Base-by-base conservation (phyloP, 2,329 filamentous ascomycete species). In the Xylaria sp. region DNA sequence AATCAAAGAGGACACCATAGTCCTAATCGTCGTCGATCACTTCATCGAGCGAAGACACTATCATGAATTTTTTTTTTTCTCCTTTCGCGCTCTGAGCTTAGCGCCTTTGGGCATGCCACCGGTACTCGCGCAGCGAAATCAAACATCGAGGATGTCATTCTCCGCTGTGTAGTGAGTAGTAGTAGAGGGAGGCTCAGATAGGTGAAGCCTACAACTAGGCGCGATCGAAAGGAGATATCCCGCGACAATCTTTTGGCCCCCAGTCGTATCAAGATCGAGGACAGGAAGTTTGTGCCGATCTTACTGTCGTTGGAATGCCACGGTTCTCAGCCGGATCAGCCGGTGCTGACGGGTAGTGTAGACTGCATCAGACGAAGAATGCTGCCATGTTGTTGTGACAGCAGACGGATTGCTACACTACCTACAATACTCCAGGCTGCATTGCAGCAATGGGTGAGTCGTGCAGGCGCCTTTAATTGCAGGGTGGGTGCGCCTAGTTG, bases 301-400 rank as follows among this genome's bases (percentile, higher is more conserved):
- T 38, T 25, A 40, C 40, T 17, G 25, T 38, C 51, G n/a, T 57
- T 38, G 3, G 17, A 33, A 57, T 42, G 19, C 38, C 23, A 50
- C 43, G n/a, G 38, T 33, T 37, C 55, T 56, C 37, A 56, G 28
- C 37, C 17, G 38, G 51, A 50, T 51, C 58, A 38, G n/a, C 52
- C 58, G 45, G 46, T 21, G 31, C 38, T 17, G 7, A 46, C 23
- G 25, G 31, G 28, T n/a, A n/a, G 9, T 31, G 28, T 31, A 31
- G 28, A 9, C 28, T 52, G 40, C 46, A 46, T 42, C 45, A 52
- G 19, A 38, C 42, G 38, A 56, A 28, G 50, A 33, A 33, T 37
- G 19, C 56, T 33, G 45, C 50, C 45, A 63, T 37, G 46, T 43
- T 21, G 40, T 51, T 15, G 28, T 55, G 23, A 37, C 45, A 52